Conservation (phyloP, 306 rosid species). For the Fragaria vesca region DNA sequence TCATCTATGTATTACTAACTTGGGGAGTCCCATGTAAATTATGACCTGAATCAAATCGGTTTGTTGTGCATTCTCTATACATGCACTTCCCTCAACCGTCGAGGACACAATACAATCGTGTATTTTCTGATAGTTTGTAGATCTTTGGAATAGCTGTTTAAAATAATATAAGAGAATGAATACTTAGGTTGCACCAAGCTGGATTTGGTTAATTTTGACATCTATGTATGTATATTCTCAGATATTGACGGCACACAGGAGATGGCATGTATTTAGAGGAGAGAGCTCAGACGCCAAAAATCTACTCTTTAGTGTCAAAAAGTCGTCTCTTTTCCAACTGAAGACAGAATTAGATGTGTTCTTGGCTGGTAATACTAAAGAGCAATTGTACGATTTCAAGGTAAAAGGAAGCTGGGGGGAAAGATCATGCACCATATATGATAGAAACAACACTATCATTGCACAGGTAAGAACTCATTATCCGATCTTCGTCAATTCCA, state of each 20-base stretch:
- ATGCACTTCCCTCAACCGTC: too few species aligned
- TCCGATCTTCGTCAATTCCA: not conserved
- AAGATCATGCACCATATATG: conserved; percentile 40
- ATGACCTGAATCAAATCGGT: not conserved
- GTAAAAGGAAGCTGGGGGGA: conserved; percentile 41
- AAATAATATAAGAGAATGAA: conserved; percentile 6
- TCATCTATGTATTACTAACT: too few species aligned
- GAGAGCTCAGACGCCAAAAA: conserved; percentile 37
- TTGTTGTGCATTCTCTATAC: too few species aligned
- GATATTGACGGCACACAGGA: conserved; percentile 40
- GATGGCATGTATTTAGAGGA: conserved; percentile 46
- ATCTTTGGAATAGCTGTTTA: not conserved
- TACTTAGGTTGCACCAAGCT: not conserved
- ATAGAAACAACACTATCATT: conserved; percentile 23
- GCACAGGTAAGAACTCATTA: conserved; percentile 31
- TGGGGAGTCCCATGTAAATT: not conserved
- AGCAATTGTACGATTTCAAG: conserved; percentile 38
- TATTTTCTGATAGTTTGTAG: not conserved
- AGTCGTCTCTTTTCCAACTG: conserved; percentile 25
- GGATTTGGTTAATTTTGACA: not conserved
- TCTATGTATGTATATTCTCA: not conserved
- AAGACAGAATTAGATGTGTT: conserved; percentile 39
- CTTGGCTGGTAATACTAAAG: conserved; percentile 33
- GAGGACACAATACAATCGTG: too few species aligned
- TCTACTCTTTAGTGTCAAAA: conserved; percentile 36